Conservation (phyloP, 805 yeast species). For the Hanseniaspora thailandica region DNA sequence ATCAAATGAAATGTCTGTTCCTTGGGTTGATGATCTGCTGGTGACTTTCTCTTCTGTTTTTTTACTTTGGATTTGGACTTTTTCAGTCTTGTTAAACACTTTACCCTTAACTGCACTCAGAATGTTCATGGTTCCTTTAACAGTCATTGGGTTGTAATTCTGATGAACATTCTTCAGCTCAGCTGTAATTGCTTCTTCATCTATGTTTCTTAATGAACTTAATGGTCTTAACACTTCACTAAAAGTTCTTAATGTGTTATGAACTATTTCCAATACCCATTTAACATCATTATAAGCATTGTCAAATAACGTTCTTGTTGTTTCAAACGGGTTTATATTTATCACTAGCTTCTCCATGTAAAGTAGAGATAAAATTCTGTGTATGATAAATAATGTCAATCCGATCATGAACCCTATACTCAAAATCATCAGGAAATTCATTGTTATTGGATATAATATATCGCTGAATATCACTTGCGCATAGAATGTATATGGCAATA, state of each 20-base stretch:
- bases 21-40: neutral
- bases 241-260: neutral
- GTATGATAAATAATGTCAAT: neutral
- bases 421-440: neutral
- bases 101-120: neutral
- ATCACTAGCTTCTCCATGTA: neutral
- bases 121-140: neutral
- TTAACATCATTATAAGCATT: neutral
- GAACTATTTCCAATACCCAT: neutral
- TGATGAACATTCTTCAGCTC: neutral
- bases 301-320: neutral
- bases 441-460: neutral
- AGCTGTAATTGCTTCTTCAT: neutral
- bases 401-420: neutral
- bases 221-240: neutral
- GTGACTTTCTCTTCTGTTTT: neutral
- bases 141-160: neutral
- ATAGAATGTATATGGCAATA: neutral
- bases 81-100: neutral
- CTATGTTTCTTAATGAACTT: neutral
- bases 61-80: neutral
- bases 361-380: neutral
- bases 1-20: neutral
- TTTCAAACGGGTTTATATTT: neutral
- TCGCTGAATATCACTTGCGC: neutral